Percentiles rank a stretch among this genome's conserved stretches.
These are phyloP conservation scores for Fusarium albosuccineum DNA, from an alignment of 2,329 filamentous ascomycete species.

Conservation along the genomic window DNA sequence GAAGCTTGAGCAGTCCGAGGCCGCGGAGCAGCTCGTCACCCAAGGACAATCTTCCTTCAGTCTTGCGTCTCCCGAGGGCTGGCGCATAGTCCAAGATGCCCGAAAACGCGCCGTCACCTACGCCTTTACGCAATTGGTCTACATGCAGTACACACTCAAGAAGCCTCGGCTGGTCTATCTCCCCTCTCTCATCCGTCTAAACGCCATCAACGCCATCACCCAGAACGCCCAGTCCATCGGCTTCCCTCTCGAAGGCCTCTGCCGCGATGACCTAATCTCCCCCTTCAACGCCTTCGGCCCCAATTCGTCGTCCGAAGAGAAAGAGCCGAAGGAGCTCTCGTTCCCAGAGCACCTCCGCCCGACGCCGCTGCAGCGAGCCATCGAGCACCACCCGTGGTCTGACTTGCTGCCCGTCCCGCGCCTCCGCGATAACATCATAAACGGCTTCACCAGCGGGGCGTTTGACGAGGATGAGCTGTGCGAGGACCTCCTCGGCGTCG, in stretches of 20 bases:
- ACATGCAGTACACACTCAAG: constrained; percentile 38
- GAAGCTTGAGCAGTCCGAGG: constrained; percentile 28
- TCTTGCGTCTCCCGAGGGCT: constrained; percentile 2
- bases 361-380: constrained; percentile 29
- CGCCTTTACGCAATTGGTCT: constrained; percentile 37
- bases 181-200: constrained; percentile 41
- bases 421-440: constrained; percentile 40
- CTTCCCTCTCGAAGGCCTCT: constrained; percentile 31
- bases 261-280: constrained; percentile 37
- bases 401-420: constrained; percentile 39
- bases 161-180: constrained; percentile 25
- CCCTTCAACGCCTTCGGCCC: constrained; percentile 32
- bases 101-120: constrained; percentile 27
- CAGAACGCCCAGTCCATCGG: constrained; percentile 32
- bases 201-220: constrained; percentile 38
- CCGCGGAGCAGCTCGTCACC: not conserved
- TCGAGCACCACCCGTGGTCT: constrained; percentile 43
- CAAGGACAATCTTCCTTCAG: not conserved
- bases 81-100: constrained; percentile 9
- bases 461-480: constrained; percentile 44
- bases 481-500: constrained; percentile 29
- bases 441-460: constrained; percentile 12
- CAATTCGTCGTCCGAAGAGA: not conserved
- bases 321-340: not conserved
- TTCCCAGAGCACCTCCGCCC: constrained; percentile 26